Evolutionary conservation across 306 rosid species (phyloP), one percentile per base, ranked within the genome.

Genomic region (Prinsepia uniflora): DNA sequence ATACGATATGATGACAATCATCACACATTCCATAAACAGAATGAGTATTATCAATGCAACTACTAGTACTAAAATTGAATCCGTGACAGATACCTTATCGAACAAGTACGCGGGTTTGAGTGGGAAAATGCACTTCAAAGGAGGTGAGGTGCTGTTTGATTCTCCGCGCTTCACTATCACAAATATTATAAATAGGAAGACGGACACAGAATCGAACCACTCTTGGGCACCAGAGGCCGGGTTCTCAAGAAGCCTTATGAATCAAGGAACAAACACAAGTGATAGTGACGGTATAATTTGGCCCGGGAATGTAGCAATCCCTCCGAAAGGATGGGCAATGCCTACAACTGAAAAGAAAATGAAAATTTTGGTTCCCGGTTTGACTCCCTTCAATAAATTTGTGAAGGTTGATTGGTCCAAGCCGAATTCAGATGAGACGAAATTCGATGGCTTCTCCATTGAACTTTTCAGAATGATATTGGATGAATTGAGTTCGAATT

Each of bases 241-340:
- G 30, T 88, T 88, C 69, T 68, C 43, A 13, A 17, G 36, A 6
- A 78, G 14, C 9, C 13, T 36, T 68, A 39, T 3, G 0, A 1
- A 42, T 1, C 44, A 17, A 68, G 39, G 15, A 11, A n/a, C n/a
- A n/a, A n/a, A n/a, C n/a, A 52, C 8, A 39, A 0, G 40, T 3
- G 53, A 42, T 85, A 24, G 20, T 68, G 77, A 41, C 30, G 86
- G 71, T 0, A 82, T 82, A 40, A 72, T 48, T 76, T 89, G 96
- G 96, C 91, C 96, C 0, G 89, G 91, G 53, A 74, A 89, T 10
- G 1, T 12, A 24, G 4, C 0, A 0, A 30, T 63, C 41, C 50
- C n/a, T 58, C 86, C 96, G 10, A 83, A 80, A 56, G 92, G 92
- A 2, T 89, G 92, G 92, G 69, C 59, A 20, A 42, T 86, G 58